Evolutionary conservation across 2,329 filamentous ascomycete species (phyloP).

Genomic region (Fusarium marasasianum): DNA sequence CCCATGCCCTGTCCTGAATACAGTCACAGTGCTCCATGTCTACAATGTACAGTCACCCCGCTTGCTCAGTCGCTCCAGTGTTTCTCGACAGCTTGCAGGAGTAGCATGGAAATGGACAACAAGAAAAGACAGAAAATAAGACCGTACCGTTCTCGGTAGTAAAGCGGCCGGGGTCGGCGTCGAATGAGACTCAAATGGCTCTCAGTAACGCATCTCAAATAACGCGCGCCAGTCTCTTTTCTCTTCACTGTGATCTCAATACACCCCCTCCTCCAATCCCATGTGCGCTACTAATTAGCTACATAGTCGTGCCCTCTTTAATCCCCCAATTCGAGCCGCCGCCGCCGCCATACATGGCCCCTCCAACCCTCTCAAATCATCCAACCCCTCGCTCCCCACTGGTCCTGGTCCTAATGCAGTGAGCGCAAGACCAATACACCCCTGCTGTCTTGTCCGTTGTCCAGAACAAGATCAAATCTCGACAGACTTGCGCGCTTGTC

Average conservation of each 20-base stretch:
- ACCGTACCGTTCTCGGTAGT: conserved; percentile 31
- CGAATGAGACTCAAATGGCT: conserved; percentile 36
- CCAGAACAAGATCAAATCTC: conserved; percentile 46
- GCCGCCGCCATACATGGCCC: conserved; percentile 43
- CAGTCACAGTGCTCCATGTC: conserved; percentile 18
- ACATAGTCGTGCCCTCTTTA: conserved; percentile 41
- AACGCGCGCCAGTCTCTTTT: conserved; percentile 38
- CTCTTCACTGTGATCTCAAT: conserved; percentile 29
- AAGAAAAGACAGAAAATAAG: conserved; percentile 30
- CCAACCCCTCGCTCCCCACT: conserved; percentile 46
- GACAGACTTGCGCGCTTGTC: conserved; percentile 44
- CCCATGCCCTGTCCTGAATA: conserved; percentile 29
- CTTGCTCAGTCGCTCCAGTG: conserved; percentile 27
- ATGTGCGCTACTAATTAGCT: conserved; percentile 37
- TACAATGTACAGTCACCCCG: conserved; percentile 22
- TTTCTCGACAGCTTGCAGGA: conserved; percentile 30
- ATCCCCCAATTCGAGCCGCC: conserved; percentile 45
- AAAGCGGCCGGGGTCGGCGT: conserved; percentile 41
- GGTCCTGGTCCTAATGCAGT: conserved; percentile 43
- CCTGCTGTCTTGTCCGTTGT: conserved; percentile 43
- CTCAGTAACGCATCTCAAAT: conserved; percentile 36
- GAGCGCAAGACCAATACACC: conserved; percentile 42
- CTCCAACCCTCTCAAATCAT: conserved; percentile 41
- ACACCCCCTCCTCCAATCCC: conserved; percentile 41
- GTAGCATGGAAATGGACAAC: conserved; percentile 28